phyloP scores from a whole-genome alignment of 441 rosid species.

The Eruca vesicaria region DNA sequence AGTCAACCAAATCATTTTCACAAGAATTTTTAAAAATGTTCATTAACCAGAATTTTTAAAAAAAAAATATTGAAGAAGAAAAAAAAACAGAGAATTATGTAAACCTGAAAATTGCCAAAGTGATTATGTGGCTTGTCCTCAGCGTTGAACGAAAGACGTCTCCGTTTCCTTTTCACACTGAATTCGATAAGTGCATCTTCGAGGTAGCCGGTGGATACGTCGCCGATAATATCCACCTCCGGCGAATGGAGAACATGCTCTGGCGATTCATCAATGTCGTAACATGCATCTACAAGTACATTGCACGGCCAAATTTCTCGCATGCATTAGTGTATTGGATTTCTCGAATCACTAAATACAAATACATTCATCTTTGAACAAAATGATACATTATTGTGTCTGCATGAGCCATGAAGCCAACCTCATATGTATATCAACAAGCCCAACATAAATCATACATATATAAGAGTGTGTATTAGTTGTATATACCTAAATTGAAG shows the following conservation, averaged over 20 bases:
- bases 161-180: slow-evolving; percentile 57
- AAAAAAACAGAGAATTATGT: not conserved
- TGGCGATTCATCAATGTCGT: slow-evolving; percentile 45
- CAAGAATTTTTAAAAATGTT: slow-evolving; percentile 26
- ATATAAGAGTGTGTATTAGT: not conserved
- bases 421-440: not conserved
- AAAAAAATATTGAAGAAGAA: not conserved
- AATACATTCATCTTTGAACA: not conserved
- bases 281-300: slow-evolving; percentile 31
- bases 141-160: slow-evolving; percentile 45
- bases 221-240: slow-evolving; percentile 33
- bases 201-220: slow-evolving; percentile 76
- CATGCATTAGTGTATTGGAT: not conserved
- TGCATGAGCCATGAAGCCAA: not conserved
- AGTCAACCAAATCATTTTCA: slow-evolving; percentile 43
- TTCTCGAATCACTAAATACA: not conserved
- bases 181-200: slow-evolving; percentile 79
- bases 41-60: not conserved
- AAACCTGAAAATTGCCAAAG: slow-evolving; percentile 17
- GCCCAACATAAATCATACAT: not conserved
- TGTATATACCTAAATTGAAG: slow-evolving; percentile 61
- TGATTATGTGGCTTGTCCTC: slow-evolving; percentile 21
- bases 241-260: slow-evolving; percentile 44
- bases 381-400: not conserved
- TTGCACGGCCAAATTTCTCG: slow-evolving; percentile 9